Conservation (phyloP, 2,329 filamentous ascomycete genomes). For the Truncatella angustata region DNA sequence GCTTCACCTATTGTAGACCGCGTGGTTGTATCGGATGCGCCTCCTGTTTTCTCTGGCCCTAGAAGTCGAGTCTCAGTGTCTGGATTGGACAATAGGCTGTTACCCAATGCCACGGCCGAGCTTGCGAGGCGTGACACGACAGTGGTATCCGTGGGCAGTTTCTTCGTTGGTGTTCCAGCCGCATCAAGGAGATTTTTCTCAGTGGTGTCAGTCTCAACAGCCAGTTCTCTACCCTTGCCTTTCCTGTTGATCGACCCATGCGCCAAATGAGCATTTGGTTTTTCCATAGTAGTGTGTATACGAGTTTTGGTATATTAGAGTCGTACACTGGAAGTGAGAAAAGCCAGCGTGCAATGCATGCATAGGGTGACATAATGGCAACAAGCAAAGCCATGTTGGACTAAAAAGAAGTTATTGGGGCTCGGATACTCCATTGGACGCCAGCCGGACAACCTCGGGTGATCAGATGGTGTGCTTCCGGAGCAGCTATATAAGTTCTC, state of each 20-base stretch:
- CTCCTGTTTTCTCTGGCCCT: background rate
- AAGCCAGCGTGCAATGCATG: too few relatives aligned
- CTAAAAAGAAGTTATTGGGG: too few relatives aligned
- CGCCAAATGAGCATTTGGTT: too few relatives aligned
- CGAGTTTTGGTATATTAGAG: too few relatives aligned
- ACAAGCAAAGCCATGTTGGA: too few relatives aligned
- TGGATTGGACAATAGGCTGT: conserved; percentile 21
- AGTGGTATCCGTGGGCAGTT: conserved; percentile 9
- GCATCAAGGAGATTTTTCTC: background rate
- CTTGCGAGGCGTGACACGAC: conserved; percentile 18
- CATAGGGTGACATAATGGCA: too few relatives aligned
- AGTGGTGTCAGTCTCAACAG: background rate
- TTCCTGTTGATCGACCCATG: too few relatives aligned
- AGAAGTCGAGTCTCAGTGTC: conserved; percentile 7
- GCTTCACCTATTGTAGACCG: conserved; percentile 9
- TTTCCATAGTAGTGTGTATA: too few relatives aligned
- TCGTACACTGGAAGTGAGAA: too few relatives aligned
- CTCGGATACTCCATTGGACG: background rate
- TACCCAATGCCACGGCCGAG: conserved; percentile 19
- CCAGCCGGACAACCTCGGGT: background rate
- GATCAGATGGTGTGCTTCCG: too few relatives aligned
- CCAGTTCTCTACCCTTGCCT: conserved; percentile 1
- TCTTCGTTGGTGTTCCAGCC: background rate
- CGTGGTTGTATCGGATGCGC: background rate
- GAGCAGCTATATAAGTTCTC: background rate